These are phyloP conservation scores for Przewalskia tangutica DNA, from an alignment of 257 asterid species.

Conservation along the genomic window DNA sequence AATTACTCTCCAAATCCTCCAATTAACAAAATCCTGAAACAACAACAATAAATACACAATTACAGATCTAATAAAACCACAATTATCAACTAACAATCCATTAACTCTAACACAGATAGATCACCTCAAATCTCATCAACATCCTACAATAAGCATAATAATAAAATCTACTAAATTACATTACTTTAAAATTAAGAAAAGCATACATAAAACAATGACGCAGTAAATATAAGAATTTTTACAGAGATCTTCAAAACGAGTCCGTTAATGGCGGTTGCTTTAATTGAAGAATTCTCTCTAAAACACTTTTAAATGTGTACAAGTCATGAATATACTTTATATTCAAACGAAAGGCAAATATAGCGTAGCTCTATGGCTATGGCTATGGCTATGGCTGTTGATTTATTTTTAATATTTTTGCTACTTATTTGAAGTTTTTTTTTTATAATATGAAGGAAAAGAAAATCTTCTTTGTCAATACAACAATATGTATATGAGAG, in stretches of 20 bases:
- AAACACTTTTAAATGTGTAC: neutral
- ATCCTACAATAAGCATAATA: too few species aligned
- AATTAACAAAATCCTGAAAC: constrained; percentile 21
- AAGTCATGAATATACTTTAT: neutral
- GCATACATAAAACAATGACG: neutral
- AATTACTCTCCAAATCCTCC: too few species aligned
- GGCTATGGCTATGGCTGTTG: neutral
- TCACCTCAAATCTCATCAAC: constrained; percentile 24
- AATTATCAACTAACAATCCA: constrained; percentile 9
- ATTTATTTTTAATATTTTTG: neutral
- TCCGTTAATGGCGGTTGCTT: neutral
- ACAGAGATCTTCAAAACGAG: constrained; percentile 6
- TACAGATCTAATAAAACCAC: constrained; percentile 41
- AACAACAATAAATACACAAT: neutral
- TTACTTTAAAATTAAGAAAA: constrained; percentile 43
- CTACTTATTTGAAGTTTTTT: too few species aligned
- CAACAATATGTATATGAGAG: neutral
- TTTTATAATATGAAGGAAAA: neutral
- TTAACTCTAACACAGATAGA: constrained; percentile 13
- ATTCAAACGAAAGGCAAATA: neutral
- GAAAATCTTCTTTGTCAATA: neutral
- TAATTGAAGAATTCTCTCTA: neutral
- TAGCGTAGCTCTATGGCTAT: neutral
- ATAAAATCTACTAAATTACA: constrained; percentile 20
- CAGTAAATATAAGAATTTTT: constrained; percentile 1